These are phyloP conservation scores for Solanum paucissectum DNA, from an alignment of 257 asterid species.

Conservation along the genomic window DNA sequence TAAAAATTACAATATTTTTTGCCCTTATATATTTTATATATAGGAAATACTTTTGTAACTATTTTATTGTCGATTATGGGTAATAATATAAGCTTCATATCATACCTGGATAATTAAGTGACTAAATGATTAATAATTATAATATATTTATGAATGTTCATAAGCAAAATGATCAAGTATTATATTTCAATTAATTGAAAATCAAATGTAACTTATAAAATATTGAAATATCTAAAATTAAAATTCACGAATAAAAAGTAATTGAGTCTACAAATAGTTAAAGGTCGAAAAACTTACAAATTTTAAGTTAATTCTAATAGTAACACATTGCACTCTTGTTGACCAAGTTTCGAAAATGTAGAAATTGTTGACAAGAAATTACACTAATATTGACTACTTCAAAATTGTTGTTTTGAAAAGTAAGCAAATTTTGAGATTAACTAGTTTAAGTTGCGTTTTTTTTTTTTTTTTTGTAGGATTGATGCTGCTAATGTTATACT, in stretches of 20 bases:
- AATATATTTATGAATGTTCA: background rate
- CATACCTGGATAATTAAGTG: background rate
- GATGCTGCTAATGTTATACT: background rate
- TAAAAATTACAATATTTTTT: background rate
- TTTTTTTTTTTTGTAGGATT: background rate
- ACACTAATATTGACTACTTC: background rate
- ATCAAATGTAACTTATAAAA: background rate
- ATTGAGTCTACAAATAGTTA: background rate
- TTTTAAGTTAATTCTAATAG: background rate
- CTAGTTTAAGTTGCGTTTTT: background rate
- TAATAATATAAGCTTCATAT: background rate
- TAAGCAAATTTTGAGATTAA: background rate
- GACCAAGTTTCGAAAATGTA: background rate
- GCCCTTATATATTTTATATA: background rate
- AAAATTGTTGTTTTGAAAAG: background rate
- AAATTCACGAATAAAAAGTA: background rate
- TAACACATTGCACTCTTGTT: background rate
- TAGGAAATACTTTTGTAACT: background rate
- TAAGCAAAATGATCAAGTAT: background rate
- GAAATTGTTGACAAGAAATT: background rate
- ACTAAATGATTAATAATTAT: background rate
- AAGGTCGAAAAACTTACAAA: background rate
- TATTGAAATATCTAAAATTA: background rate
- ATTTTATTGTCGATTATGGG: background rate
- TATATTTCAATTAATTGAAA: background rate